Percentiles rank a stretch among this genome's conserved stretches.
These are phyloP conservation scores for Suhomyces bribrorum DNA, from an alignment of 1,139 yeast species.

Conservation along the genomic window DNA sequence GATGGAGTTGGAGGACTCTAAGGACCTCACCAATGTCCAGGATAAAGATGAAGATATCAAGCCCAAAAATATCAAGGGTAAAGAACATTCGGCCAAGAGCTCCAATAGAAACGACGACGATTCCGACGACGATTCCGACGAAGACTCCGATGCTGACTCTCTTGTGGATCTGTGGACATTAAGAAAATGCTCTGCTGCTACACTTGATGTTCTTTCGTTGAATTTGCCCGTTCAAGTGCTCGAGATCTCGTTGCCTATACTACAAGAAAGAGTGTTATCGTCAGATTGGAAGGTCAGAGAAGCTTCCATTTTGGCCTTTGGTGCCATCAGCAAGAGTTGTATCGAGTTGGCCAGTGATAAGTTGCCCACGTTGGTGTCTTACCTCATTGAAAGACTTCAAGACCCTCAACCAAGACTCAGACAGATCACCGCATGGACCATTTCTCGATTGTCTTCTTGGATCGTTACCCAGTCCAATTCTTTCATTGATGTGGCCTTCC, in stretches of 20 bases:
- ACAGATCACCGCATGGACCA: slow-evolving; percentile 94
- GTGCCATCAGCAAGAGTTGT: slow-evolving; percentile 93
- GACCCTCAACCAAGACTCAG: slow-evolving; percentile 85
- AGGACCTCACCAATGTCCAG: slow-evolving; percentile 63
- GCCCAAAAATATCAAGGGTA: slow-evolving; percentile 72
- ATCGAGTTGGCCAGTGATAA: slow-evolving; percentile 68
- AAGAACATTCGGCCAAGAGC: slow-evolving; percentile 52
- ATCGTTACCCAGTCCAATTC: slow-evolving; percentile 67
- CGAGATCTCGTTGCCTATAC: slow-evolving; percentile 66
- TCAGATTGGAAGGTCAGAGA: slow-evolving; percentile 87
- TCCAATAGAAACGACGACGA: slow-evolving; percentile 28
- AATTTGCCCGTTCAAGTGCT: slow-evolving; percentile 69
- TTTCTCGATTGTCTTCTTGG: slow-evolving; percentile 84
- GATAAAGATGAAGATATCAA: slow-evolving; percentile 87
- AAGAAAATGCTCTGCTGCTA: slow-evolving; percentile 92
- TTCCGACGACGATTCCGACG: slow-evolving; percentile 52
- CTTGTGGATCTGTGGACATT: slow-evolving; percentile 81
- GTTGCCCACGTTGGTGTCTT: slow-evolving; percentile 81
- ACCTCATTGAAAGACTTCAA: slow-evolving; percentile 72
- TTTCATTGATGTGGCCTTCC: slow-evolving; percentile 75
- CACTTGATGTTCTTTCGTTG: slow-evolving; percentile 78
- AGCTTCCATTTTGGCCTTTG: slow-evolving; percentile 90
- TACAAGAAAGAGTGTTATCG: slow-evolving; percentile 69
- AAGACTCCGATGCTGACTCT: slow-evolving; percentile 63
- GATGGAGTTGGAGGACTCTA: slow-evolving; percentile 70